Conservation (phyloP, 345 rosid genomes). For the Eucalyptus curtisii region DNA sequence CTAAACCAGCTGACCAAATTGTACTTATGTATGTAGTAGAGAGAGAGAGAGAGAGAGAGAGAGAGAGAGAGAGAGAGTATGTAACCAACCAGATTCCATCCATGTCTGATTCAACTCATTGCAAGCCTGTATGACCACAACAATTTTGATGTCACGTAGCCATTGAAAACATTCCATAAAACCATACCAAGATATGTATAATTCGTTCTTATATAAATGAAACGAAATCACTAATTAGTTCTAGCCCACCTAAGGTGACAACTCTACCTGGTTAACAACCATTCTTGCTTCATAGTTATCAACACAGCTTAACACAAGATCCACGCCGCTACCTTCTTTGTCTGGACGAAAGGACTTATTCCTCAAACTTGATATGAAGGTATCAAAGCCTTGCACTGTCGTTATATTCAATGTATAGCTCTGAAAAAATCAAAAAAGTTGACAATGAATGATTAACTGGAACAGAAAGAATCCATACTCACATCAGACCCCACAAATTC, state of each 20-base stretch:
- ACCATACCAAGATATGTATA: neutral
- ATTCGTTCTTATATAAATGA: neutral
- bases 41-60: neutral
- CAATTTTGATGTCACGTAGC: neutral
- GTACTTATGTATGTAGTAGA: neutral
- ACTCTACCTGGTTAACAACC: constrained; percentile 93
- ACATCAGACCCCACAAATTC: neutral
- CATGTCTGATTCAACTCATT: constrained; percentile 87
- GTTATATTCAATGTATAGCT: constrained; percentile 92
- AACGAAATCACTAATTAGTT: neutral
- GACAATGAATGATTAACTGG: neutral
- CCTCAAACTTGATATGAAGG: constrained; percentile 68
- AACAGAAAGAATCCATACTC: neutral
- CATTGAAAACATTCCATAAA: neutral
- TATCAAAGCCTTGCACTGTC: constrained; percentile 88
- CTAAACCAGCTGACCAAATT: neutral
- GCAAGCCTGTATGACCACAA: constrained; percentile 53
- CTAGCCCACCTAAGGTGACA: neutral
- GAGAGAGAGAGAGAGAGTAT: neutral
- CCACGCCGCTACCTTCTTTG: constrained; percentile 80
- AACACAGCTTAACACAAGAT: constrained; percentile 94
- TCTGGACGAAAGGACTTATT: constrained; percentile 48
- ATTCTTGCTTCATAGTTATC: constrained; percentile 96
- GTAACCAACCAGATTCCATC: constrained; percentile 88
- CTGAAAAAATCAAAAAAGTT: constrained; percentile 11